phyloP scores from a whole-genome alignment of 208 protist genomes.

The Wallacemonas sp. region DNA sequence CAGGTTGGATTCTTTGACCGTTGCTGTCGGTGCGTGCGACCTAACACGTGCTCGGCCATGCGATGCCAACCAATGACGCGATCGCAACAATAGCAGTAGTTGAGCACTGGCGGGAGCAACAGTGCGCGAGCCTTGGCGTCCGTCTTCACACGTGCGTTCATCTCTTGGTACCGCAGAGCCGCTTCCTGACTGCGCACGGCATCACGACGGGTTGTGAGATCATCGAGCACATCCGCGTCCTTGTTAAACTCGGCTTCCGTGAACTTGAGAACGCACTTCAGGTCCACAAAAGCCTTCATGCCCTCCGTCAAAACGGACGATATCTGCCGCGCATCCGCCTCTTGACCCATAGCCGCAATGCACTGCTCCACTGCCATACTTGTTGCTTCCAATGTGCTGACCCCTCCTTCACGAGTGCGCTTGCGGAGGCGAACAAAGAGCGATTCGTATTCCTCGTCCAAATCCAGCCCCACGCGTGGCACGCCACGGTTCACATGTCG shows the following conservation, averaged over 20 bases:
- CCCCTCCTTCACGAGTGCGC: slow-evolving; percentile 62
- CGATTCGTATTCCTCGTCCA: slow-evolving; percentile 51
- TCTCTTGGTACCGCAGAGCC: slow-evolving; percentile 23
- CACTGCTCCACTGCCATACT: slow-evolving; percentile 80
- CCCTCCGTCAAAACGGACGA: slow-evolving; percentile 27
- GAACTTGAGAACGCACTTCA: slow-evolving; percentile 73
- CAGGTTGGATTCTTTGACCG: slow-evolving; percentile 35
- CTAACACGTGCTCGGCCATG: slow-evolving; percentile 74
- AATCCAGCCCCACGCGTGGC: slow-evolving; percentile 55
- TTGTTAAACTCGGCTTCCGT: slow-evolving; percentile 45
- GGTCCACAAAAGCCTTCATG: slow-evolving; percentile 81
- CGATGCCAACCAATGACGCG: slow-evolving; percentile 68
- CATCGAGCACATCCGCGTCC: slow-evolving; percentile 25
- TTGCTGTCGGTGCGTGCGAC: slow-evolving; percentile 36
- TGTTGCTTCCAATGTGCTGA: slow-evolving; percentile 82
- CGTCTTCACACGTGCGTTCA: slow-evolving; percentile 22
- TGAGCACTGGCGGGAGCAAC: slow-evolving; percentile 67
- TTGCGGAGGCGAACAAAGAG: slow-evolving; percentile 74
- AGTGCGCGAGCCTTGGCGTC: slow-evolving; percentile 28
- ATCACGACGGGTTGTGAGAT: slow-evolving; percentile 44
- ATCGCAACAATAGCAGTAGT: slow-evolving; percentile 86
- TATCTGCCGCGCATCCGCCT: slow-evolving; percentile 8
- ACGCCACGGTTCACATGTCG: slow-evolving; percentile 56
- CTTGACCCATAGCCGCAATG: slow-evolving; percentile 32
- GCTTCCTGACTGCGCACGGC: slow-evolving; percentile 32